Evolutionary conservation across 352 stramenopile genomes (phyloP), one percentile per base, ranked within the genome.

Genomic region (Phytophthora pinifolia): DNA sequence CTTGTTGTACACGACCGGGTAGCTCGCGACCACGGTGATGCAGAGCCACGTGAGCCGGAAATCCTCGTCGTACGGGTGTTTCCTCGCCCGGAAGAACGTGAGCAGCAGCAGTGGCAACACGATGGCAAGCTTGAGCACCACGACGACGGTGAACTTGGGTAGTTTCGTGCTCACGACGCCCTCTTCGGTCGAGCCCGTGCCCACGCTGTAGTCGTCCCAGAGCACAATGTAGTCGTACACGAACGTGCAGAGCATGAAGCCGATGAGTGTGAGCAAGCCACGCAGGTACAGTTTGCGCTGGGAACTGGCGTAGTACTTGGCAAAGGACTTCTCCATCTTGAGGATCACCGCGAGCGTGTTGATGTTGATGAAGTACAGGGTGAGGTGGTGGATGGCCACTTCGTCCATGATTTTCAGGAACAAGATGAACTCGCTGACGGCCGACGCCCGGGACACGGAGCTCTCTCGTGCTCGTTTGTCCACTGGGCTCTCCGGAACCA

Each of bases 401-500:
- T 92, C 76, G 52, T 92, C 83, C 65, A 89, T 88, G 66, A 89
- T 79, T 53, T 86, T 85, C 31, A 91, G 65, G 57, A 89, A 91
- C 30, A 90, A 59, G 51, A 75, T 83, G 51, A 90, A 89, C 57
- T 90, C 80, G 44, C 58, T 88, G 41, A 89, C 67, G 3, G 76
- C 76, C 17, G 79, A 82, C 6, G 68, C 64, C 12, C 74, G 70
- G 6, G 70, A 72, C 13, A 74, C 72, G 14, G 76, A 80, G 46
- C 75, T 86, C 47, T 87, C 76, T 38, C 79, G 52, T 31, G 70
- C 54, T 20, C 67, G 60, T 41, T 87, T 72, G 3, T 69, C 63
- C 0, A 39, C 47, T n/a, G 35, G 18, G 27, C 53, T 63, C 15
- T 86, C 78, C 1, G 75, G 73, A 10, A 56, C 50, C 1, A 85